phyloP scores from a whole-genome alignment of 495 filamentous ascomycete species.

The Thermothielavioides terrestris region DNA sequence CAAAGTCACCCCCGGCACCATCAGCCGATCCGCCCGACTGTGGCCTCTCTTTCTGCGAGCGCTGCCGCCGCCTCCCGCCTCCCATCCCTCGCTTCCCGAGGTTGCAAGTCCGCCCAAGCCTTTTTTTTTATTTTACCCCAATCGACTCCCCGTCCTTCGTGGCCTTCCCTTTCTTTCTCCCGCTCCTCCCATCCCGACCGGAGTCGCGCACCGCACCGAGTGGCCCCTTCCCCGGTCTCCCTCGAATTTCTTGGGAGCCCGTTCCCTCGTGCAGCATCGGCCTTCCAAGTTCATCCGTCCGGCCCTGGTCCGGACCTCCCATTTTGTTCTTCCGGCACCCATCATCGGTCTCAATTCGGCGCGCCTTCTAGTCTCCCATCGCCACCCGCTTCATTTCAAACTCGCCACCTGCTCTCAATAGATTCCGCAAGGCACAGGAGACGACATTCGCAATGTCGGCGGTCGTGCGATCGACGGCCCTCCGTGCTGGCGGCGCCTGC shows the following conservation, averaged over 20 bases:
- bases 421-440: neutral
- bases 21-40: slow-evolving; percentile 34
- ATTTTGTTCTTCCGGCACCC: slow-evolving; percentile 8
- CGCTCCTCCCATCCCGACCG: slow-evolving; percentile 4
- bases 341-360: neutral
- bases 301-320: slow-evolving; percentile 20
- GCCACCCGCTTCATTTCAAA: neutral
- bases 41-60: slow-evolving; percentile 19
- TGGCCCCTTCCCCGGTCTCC: neutral
- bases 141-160: slow-evolving; percentile 24
- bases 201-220: slow-evolving; percentile 10
- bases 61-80: slow-evolving; percentile 30
- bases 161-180: slow-evolving; percentile 14
- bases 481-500: slow-evolving; percentile 45
- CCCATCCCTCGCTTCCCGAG: slow-evolving; percentile 25
- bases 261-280: slow-evolving; percentile 1
- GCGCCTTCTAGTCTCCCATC: neutral
- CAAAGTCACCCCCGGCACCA: slow-evolving; percentile 30
- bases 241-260: neutral
- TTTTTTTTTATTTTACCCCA: slow-evolving; percentile 33
- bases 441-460: slow-evolving; percentile 27
- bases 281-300: neutral
- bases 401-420: neutral
- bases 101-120: slow-evolving; percentile 24
- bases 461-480: slow-evolving; percentile 41